Base-by-base conservation (phyloP, 805 yeast species). In the Wickerhamomyces alni region DNA sequence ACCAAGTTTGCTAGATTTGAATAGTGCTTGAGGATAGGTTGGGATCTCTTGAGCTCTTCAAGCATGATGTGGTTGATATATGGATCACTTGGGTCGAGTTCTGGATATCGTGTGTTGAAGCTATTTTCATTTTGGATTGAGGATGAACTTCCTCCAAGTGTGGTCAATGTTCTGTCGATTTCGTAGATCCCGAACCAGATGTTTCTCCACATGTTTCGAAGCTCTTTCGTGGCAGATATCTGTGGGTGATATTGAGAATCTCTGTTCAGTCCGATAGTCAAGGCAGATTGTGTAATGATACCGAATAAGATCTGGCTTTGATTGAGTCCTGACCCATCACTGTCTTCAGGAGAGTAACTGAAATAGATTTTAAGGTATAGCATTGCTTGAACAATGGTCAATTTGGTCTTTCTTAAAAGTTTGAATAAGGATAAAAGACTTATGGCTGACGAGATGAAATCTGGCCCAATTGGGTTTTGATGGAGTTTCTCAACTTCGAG, bases 301-400 rank as follows among this genome's bases (percentile, higher is more conserved):
- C 67, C 65, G 12, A 62, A 58, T 15, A 64, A 59, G 1, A 61
- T 59, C 35, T 65, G 71, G 0, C 68, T 54, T 32, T 68, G 73
- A 3, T 65, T 58, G 6, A 65, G 59, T 34, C 69, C 74, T 1
- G 65, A 58, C 17, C 72, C 75, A 48, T 70, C 74, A 25, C 74
- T 73, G 44, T 67, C 70, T 43, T 70, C 76, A 0, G 80, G 80
- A 0, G 76, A 61, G 44, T 56, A 55, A 30, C 50, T 60, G 45
- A 51, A 65, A 43, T 74, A 73, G 3, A 66, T 42, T 39, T 70
- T 60, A 17, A 66, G 49, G 35, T 58, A 66, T 25, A 72, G 39
- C n/a, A 71, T 57, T 19, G 66, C 62, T 50, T 74, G 80, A 32
- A 75, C 44, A 5, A 71, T 54, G 0, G 63, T 51, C 27, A 74